Evolutionary conservation across 2,329 filamentous ascomycete genomes (phyloP), one percentile per base, ranked within the genome.

Genomic region (Sporothrix phasma): DNA sequence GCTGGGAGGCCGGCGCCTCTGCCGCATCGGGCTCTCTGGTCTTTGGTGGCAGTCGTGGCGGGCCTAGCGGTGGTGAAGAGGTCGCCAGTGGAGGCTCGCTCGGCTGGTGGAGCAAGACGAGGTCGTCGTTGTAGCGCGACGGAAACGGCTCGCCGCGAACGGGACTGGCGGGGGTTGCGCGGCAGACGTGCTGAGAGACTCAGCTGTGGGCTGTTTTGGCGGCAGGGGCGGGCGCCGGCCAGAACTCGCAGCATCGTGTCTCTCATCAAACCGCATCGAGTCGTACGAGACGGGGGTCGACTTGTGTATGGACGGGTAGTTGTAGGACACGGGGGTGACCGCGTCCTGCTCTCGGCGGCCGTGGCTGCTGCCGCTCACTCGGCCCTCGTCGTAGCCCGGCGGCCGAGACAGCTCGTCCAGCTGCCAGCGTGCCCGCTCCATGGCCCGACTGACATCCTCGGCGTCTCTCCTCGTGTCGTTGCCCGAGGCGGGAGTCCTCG

Each of bases 231-330:
- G 73, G 13, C 66, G 19, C 43, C 22, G 7, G n/a, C 8, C 1
- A 10, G 8, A 31, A 58, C 39, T 8, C 1, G 75, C 74, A 6
- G 39, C n/a, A 5, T 45, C 56, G 13, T 8, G 58, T 73, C 51
- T 71, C 70, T 4, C 68, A 70, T 11, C 77, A 75, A 26, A 74
- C 34, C 34, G 64, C 60, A 60, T 76, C 1, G 72, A 67, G 5
- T 78, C 75, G 64, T 81, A 83, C 5, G 75, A 73, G 1, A 84
- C 70, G 0, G 82, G 78, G 29, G 76, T 72, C 1, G 83, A 78
- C 69, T 77, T 83, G 5, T 77, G 74, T 41, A 87, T 81, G 0
- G 81, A 79, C 0, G 85, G 85, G 68, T 88, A 88, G 45, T 76
- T 74, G 70, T 85, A 86, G 13, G 73, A 47, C 53, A 64, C 46